These are phyloP conservation scores for Pouteria campechiana DNA, from an alignment of 179 eudicot species.

Conservation along the genomic window DNA sequence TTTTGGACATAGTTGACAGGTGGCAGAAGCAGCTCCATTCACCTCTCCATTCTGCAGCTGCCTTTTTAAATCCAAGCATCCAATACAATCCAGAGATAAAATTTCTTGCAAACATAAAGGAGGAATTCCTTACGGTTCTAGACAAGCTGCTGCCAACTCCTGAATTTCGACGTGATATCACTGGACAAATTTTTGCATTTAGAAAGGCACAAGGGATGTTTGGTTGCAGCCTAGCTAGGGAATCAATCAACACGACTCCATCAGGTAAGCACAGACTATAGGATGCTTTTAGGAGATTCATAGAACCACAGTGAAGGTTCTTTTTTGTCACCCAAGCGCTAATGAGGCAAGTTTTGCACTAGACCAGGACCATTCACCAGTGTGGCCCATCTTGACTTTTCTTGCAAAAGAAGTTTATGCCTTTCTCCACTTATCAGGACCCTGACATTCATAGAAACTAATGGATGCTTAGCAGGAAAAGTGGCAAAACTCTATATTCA, in stretches of 20 bases:
- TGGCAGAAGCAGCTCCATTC: conserved; percentile 89
- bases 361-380: too few species aligned
- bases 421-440: too few species aligned
- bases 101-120: conserved; percentile 69
- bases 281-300: background rate
- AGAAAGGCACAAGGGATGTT: conserved; percentile 83
- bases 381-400: too few species aligned
- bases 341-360: too few species aligned
- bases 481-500: too few species aligned
- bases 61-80: conserved; percentile 86
- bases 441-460: too few species aligned
- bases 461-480: too few species aligned
- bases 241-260: conserved; percentile 71
- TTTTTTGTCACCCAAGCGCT: too few species aligned
- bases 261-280: conserved; percentile 48
- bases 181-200: conserved; percentile 69
- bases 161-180: conserved; percentile 73
- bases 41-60: conserved; percentile 87
- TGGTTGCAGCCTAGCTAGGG: conserved; percentile 95
- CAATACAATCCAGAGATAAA: conserved; percentile 92
- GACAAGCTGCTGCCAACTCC: conserved; percentile 90
- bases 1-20: conserved; percentile 78
- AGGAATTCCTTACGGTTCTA: conserved; percentile 69
- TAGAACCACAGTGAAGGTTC: too few species aligned
- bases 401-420: too few species aligned